Conservation (phyloP, 2,329 filamentous ascomycete species). For the Fusarium sterilihyphosum region DNA sequence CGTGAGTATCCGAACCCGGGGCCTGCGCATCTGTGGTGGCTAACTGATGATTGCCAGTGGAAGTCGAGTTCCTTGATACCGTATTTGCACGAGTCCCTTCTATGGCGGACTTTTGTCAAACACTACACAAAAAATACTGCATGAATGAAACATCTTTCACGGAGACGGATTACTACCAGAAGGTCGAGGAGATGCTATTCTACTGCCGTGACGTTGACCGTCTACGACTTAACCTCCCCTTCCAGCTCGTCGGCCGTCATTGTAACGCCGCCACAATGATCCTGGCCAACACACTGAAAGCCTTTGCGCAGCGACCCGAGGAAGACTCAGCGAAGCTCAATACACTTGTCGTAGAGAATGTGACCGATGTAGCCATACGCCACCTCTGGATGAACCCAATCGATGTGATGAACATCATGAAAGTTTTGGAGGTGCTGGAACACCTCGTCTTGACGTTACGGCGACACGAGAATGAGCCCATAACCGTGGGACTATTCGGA, state of each 20-base stretch:
- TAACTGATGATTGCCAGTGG: slow-evolving; percentile 50
- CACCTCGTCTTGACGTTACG: slow-evolving; percentile 59
- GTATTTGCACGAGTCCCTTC: slow-evolving; percentile 58
- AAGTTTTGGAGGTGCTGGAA: slow-evolving; percentile 52
- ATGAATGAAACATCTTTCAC: slow-evolving; percentile 61
- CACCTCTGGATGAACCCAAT: slow-evolving; percentile 62
- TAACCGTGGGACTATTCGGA: slow-evolving; percentile 52
- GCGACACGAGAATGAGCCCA: slow-evolving; percentile 52
- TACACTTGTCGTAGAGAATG: slow-evolving; percentile 60
- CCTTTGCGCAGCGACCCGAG: slow-evolving; percentile 56
- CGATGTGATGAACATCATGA: slow-evolving; percentile 61
- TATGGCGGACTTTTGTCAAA: slow-evolving; percentile 57
- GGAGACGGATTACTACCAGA: slow-evolving; percentile 56
- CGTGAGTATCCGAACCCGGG: slow-evolving; percentile 46
- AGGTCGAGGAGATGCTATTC: slow-evolving; percentile 55
- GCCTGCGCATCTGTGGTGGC: neutral
- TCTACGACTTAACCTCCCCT: slow-evolving; percentile 62
- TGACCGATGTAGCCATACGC: slow-evolving; percentile 59
- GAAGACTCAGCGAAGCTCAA: slow-evolving; percentile 55
- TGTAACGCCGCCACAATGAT: slow-evolving; percentile 60
- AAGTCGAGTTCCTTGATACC: slow-evolving; percentile 58
- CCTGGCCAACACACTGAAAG: slow-evolving; percentile 62
- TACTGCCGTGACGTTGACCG: slow-evolving; percentile 56
- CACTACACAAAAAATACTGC: slow-evolving; percentile 57
- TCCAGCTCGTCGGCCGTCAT: slow-evolving; percentile 58